A percentile compares a stretch with the other conserved stretches of the same genome.
These are phyloP conservation scores for Apiotrichum brassicae DNA, from an alignment of 1,284 basidiomycete genomes.

Conservation along the genomic window DNA sequence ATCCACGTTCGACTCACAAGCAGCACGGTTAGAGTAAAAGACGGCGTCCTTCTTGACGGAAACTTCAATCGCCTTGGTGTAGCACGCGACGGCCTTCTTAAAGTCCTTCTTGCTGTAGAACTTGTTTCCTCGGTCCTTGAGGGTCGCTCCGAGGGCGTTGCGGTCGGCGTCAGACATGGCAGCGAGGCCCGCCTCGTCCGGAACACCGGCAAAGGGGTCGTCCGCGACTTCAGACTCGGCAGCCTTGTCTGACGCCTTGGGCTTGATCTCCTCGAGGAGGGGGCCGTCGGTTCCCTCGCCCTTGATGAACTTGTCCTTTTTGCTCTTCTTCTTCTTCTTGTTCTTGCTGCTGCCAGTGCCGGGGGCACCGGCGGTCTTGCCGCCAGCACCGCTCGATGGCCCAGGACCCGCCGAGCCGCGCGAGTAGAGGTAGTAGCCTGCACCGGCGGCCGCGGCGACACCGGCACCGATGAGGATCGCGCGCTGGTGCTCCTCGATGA, in stretches of 20 bases:
- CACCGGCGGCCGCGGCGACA: conserved; percentile 66
- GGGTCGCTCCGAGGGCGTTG: conserved; percentile 62
- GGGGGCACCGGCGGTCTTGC: conserved; percentile 1
- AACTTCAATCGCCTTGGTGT: conserved; percentile 85
- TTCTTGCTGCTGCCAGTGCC: conserved; percentile 48
- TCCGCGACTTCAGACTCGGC: conserved; percentile 33
- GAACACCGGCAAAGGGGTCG: conserved; percentile 45
- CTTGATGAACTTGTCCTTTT: conserved; percentile 41
- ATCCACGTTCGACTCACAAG: conserved; percentile 57
- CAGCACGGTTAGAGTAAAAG: conserved; percentile 95
- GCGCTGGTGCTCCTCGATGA: conserved; percentile 45
- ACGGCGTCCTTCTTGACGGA: conserved; percentile 83
- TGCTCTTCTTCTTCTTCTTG: conserved; percentile 57
- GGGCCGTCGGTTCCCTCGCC: conserved; percentile 56
- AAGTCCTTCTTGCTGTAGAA: conserved; percentile 79
- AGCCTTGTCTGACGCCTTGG: conserved; percentile 43
- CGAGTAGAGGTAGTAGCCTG: conserved; percentile 60
- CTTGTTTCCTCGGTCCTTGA: conserved; percentile 86
- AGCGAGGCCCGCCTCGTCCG: conserved; percentile 29
- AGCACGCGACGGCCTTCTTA: conserved; percentile 68
- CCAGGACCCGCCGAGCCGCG: conserved; percentile 49
- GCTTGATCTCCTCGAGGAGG: conserved; percentile 63
- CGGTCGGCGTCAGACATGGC: conserved; percentile 53
- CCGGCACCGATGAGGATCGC: conserved; percentile 52
- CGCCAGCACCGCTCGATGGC: not conserved